A percentile compares a stretch with the other conserved stretches of the same genome.
Conservation (phyloP, 2,329 filamentous ascomycete species). For the Didymella pomorum region DNA sequence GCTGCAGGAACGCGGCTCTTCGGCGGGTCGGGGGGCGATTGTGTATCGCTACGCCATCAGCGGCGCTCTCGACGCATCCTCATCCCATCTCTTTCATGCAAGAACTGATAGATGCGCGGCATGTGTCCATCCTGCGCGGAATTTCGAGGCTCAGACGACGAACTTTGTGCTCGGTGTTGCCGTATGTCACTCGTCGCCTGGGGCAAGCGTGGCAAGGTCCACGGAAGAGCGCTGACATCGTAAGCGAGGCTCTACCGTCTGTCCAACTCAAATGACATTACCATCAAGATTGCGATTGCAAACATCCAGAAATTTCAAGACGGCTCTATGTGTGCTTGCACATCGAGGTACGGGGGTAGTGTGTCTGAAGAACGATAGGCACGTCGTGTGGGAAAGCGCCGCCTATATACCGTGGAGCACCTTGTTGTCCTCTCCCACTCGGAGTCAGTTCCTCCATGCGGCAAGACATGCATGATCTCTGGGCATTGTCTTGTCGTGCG, state of each 20-base stretch:
- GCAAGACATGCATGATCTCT: conserved; percentile 10
- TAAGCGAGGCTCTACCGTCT: background rate
- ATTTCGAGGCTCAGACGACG: background rate
- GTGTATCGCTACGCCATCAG: conserved; percentile 14
- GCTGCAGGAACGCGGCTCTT: conserved; percentile 19
- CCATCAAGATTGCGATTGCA: background rate
- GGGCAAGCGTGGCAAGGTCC: background rate
- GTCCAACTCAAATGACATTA: background rate
- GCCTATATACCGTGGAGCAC: conserved; percentile 19
- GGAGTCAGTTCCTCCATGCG: background rate
- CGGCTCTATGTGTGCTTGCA: too few relatives aligned
- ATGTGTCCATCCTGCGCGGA: background rate
- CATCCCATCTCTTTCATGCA: background rate
- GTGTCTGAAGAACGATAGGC: too few relatives aligned
- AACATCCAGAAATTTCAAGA: background rate
- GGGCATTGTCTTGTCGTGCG: conserved; percentile 9
- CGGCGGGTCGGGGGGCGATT: conserved; percentile 10
- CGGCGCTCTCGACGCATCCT: conserved; percentile 4
- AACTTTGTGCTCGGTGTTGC: background rate
- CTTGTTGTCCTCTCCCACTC: conserved; percentile 12
- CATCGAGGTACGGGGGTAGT: too few relatives aligned
- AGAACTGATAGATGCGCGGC: background rate
- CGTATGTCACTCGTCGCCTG: background rate
- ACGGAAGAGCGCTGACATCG: background rate
- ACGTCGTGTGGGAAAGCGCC: background rate